Evolutionary conservation across 345 rosid species (phyloP), one percentile per base, ranked within the genome.

Genomic region (Nasturtium officinale): DNA sequence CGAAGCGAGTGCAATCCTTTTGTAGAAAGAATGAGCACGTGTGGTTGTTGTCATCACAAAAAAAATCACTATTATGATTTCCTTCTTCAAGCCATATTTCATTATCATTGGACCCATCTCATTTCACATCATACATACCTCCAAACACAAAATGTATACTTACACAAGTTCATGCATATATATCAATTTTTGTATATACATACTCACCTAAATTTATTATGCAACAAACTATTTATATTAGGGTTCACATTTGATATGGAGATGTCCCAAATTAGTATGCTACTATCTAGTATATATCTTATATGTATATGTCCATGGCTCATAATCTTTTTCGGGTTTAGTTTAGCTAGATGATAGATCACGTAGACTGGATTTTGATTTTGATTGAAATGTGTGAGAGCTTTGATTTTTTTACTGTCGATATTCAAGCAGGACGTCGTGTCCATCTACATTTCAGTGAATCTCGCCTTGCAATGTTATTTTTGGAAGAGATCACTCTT

Each of bases 11-110:
- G 69, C 56, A 75, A 62, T 9, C 79, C 63, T n/a, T 23, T 43
- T 69, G 70, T 61, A 16, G 60, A 68, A 69, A 30, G 75, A 61
- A 69, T 61, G 75, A 76, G 75, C 79, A 75, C 74, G 79, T 68
- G 74, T 61, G 79, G 79, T 69, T 75, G 57, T 61, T 68, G 69
- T 68, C 74, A 45, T 69, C 65, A 61, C 72, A 21, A 61, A 40
- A 66, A 11, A 3, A 38, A 3, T 69, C 59, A 69, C 64, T 69
- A 54, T 69, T 69, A 69, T 69, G 70, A 63, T 69, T 76, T 47
- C 65, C 65, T 32, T 61, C 75, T 62, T 69, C 47, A 59, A 62
- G 58, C 70, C 50, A 60, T 45, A 29, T 67, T 56, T 67, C 78
- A 51, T 51, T 67, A 21, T 59, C 78, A 45, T 25, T 69, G 79